Evolutionary conservation across 2,329 filamentous ascomycete genomes (phyloP).

Genomic region (Xenosphaeropsis pyriputrescens): DNA sequence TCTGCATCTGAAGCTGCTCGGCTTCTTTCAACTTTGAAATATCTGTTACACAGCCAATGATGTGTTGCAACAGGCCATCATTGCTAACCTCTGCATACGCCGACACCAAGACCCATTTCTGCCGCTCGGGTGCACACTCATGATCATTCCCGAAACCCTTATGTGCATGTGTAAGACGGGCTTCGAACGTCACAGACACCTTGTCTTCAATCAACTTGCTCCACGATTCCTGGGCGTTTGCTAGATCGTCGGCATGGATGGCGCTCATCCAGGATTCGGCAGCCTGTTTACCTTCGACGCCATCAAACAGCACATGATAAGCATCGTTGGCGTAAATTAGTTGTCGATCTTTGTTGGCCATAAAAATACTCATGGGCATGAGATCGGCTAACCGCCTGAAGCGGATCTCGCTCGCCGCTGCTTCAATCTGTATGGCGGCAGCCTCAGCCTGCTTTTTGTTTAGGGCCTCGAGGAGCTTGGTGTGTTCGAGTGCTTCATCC

Average conservation of each 20-base stretch:
- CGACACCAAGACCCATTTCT: slow-evolving; percentile 8
- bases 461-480: slow-evolving; percentile 31
- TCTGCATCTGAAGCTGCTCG: slow-evolving; percentile 21
- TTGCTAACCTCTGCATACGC: slow-evolving; percentile 9
- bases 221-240: slow-evolving; percentile 21
- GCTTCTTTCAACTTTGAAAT: slow-evolving; percentile 8
- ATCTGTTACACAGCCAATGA: slow-evolving; percentile 10
- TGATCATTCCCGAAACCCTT: not conserved
- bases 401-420: slow-evolving; percentile 40
- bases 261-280: slow-evolving; percentile 19
- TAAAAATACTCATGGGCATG: slow-evolving; percentile 63
- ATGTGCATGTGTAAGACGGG: slow-evolving; percentile 18
- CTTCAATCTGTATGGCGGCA: slow-evolving; percentile 21
- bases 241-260: not conserved
- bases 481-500: slow-evolving; percentile 32
- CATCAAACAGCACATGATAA: slow-evolving; percentile 38
- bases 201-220: slow-evolving; percentile 20
- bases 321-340: slow-evolving; percentile 60
- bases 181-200: slow-evolving; percentile 1
- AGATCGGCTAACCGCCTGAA: slow-evolving; percentile 61
- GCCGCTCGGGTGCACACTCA: too few species aligned
- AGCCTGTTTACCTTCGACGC: slow-evolving; percentile 6
- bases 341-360: slow-evolving; percentile 47
- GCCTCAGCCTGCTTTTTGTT: slow-evolving; percentile 11
- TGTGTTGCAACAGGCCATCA: slow-evolving; percentile 6